A percentile compares a stretch with the other conserved stretches of the same genome.
These are phyloP conservation scores for Apiotrichum laibachii DNA, from an alignment of 1,284 basidiomycete species.

Conservation along the genomic window DNA sequence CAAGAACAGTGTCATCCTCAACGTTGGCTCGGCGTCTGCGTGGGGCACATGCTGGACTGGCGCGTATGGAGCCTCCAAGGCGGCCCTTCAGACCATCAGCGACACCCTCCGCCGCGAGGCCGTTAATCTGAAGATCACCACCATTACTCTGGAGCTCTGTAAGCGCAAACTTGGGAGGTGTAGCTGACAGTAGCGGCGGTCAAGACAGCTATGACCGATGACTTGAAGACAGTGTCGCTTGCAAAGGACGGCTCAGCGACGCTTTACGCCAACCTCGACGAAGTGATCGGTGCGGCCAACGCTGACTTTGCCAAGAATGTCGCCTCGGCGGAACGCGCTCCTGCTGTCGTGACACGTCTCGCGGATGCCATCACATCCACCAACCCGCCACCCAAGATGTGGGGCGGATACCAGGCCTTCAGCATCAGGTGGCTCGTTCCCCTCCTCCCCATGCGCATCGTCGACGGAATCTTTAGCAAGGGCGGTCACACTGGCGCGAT, in stretches of 20 bases:
- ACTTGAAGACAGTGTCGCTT: not conserved
- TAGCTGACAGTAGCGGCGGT: not conserved
- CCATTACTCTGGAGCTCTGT: constrained; percentile 6
- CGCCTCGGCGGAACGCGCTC: not conserved
- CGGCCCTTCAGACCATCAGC: constrained; percentile 15
- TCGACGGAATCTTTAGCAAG: constrained; percentile 1
- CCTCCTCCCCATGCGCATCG: not conserved
- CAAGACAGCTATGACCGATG: too few relatives aligned
- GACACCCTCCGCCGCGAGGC: constrained; percentile 22
- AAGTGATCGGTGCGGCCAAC: too few relatives aligned
- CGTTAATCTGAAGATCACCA: constrained; percentile 9
- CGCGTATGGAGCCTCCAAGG: constrained; percentile 16
- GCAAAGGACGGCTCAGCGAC: too few relatives aligned
- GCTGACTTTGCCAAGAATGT: not conserved
- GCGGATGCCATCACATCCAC: not conserved
- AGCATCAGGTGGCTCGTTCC: constrained; percentile 7
- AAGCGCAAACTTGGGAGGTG: not conserved
- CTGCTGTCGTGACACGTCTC: not conserved
- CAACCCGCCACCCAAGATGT: constrained; percentile 4
- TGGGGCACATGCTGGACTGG: constrained; percentile 18
- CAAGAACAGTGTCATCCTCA: constrained; percentile 16
- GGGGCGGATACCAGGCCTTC: not conserved
- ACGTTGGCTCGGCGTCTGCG: constrained; percentile 21
- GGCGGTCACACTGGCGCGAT: not conserved
- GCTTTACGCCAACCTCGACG: too few relatives aligned